These are phyloP conservation scores for Verticillium nubilum DNA, from an alignment of 2,329 filamentous ascomycete species.

Conservation along the genomic window DNA sequence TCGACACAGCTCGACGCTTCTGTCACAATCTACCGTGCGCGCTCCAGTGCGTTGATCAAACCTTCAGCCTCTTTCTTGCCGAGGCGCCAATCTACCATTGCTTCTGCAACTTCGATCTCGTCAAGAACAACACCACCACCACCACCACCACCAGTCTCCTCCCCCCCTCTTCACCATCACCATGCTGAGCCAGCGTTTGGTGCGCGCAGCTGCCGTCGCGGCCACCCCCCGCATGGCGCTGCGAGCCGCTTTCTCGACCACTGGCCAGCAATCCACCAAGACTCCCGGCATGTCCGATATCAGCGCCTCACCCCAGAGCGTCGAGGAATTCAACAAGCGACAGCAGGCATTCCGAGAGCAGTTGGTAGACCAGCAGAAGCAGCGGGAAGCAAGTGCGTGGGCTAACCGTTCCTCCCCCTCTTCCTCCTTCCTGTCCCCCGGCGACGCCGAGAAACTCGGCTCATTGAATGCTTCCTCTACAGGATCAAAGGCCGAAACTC, in stretches of 20 bases:
- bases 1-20: background rate
- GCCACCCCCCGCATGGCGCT: slow-evolving; percentile 40
- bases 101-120: slow-evolving; percentile 1
- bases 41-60: background rate
- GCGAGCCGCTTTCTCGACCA: slow-evolving; percentile 51
- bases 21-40: background rate
- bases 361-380: slow-evolving; percentile 70
- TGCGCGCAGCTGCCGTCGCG: slow-evolving; percentile 35
- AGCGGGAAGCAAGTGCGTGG: slow-evolving; percentile 78
- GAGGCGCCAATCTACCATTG: background rate
- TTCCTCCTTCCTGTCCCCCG: slow-evolving; percentile 30
- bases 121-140: slow-evolving; percentile 1
- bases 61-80: background rate
- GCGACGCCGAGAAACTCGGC: slow-evolving; percentile 43
- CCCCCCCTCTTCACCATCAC: slow-evolving; percentile 23
- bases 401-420: slow-evolving; percentile 29
- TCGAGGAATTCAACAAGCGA: slow-evolving; percentile 72
- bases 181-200: slow-evolving; percentile 47
- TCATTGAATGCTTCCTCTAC: slow-evolving; percentile 53
- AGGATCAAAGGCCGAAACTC: slow-evolving; percentile 51
- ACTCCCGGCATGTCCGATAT: slow-evolving; percentile 85
- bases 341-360: slow-evolving; percentile 85
- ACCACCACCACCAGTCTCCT: slow-evolving; percentile 2
- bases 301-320: slow-evolving; percentile 56
- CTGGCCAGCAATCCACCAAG: slow-evolving; percentile 35